phyloP scores from a whole-genome alignment of 2,329 filamentous ascomycete species.

The Penicillium sp. region DNA sequence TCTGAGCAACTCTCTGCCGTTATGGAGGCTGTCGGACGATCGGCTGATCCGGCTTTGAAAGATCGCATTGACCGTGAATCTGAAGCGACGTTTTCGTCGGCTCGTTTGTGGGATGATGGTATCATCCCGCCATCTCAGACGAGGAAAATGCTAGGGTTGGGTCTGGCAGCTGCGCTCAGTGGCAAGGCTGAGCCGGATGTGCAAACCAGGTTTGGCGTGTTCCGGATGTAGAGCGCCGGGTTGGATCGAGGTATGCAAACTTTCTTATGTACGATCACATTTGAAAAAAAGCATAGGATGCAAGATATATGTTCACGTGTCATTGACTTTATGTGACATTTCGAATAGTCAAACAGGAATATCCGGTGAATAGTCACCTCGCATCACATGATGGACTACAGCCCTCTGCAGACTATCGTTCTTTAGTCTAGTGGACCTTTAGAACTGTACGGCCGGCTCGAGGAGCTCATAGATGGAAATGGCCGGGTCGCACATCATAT shows the following conservation, averaged over 20 bases:
- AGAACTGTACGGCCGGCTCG: neutral
- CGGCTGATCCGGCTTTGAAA: slow-evolving; percentile 69
- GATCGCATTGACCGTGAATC: slow-evolving; percentile 82
- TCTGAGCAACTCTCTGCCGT: slow-evolving; percentile 82
- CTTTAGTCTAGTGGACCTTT: neutral
- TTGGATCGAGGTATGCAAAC: neutral
- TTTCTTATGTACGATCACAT: neutral
- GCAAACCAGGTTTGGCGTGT: slow-evolving; percentile 66
- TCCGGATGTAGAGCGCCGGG: slow-evolving; percentile 57
- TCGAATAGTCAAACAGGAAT: neutral
- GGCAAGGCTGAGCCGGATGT: slow-evolving; percentile 54
- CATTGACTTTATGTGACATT: neutral
- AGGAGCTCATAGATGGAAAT: neutral
- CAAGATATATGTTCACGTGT: neutral
- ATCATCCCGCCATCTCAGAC: slow-evolving; percentile 72
- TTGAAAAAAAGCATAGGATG: neutral
- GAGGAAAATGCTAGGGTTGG: slow-evolving; percentile 60
- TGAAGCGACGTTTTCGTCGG: slow-evolving; percentile 77
- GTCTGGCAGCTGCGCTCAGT: slow-evolving; percentile 62
- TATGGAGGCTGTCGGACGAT: slow-evolving; percentile 87
- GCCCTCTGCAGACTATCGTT: neutral
- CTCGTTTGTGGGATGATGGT: slow-evolving; percentile 83
- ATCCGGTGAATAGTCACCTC: neutral
- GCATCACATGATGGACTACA: neutral
- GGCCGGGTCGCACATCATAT: neutral